A percentile compares a stretch with the other conserved stretches of the same genome.
Evolutionary conservation across 768 basidiomycete genomes (phyloP).

Genomic region (Rhizopogon rudus): DNA sequence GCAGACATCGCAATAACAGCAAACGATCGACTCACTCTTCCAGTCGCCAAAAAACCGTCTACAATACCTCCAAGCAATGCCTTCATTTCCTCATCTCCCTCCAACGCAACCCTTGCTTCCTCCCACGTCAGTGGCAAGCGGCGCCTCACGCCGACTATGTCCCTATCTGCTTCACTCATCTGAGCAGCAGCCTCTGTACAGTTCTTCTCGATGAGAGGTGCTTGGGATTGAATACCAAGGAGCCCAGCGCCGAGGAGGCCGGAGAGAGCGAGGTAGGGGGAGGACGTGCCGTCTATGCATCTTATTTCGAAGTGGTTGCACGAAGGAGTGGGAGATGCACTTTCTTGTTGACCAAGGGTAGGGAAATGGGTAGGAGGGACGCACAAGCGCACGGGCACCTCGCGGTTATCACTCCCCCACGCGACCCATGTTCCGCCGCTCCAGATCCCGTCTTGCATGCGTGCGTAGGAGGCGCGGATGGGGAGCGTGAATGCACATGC

Average conservation of each 20-base stretch:
- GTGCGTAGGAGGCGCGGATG: conserved; percentile 53
- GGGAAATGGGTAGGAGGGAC: not conserved
- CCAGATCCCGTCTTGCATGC: conserved; percentile 64
- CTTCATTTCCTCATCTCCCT: conserved; percentile 29
- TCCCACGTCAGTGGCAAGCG: conserved; percentile 48
- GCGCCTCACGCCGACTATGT: conserved; percentile 39
- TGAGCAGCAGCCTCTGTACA: conserved; percentile 33
- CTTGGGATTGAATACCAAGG: conserved; percentile 38
- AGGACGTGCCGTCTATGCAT: conserved; percentile 59
- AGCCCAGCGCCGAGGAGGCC: conserved; percentile 51
- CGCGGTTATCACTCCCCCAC: conserved; percentile 70
- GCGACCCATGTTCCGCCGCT: conserved; percentile 64
- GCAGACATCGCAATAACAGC: no score
- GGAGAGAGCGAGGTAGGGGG: conserved; percentile 54
- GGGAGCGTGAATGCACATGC: conserved; percentile 58
- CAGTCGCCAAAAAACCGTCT: no score
- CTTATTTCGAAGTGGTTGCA: conserved; percentile 61
- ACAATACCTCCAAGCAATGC: no score
- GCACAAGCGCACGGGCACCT: conserved; percentile 56
- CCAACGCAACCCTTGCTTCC: conserved; percentile 41
- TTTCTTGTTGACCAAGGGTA: no score
- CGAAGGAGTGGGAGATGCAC: conserved; percentile 21
- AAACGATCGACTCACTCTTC: no score
- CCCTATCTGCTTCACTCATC: conserved; percentile 43
- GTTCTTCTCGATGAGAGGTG: conserved; percentile 34